Evolutionary conservation across 371 early-diverging fungal species (phyloP), one percentile per base, ranked within the genome.

Genomic region (Amoeboradix gromovi): DNA sequence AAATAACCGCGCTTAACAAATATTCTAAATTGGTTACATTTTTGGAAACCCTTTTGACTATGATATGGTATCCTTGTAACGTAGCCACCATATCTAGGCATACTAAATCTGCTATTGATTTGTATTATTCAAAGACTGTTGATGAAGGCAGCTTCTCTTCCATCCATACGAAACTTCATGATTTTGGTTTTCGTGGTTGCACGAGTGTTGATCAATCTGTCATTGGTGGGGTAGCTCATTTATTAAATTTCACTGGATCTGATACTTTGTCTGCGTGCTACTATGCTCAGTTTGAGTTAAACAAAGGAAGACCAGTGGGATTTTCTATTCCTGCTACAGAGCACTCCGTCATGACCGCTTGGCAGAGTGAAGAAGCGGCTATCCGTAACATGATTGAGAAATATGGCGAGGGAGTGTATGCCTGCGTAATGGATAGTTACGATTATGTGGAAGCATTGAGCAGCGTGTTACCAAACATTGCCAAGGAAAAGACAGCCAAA

Each of bases 151-250:
- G 72, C 2, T 75, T 73, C 31, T 78, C 74, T 74, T 71, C 79
- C 0, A 68, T 82, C 5, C 77, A 78, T 69, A 80, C 83, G 70
- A 80, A 87, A 12, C 77, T 90, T 66, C 88, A 90, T 70, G 90
- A 90, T 73, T 90, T 88, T 74, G 90, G 90, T 0, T 90, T 89
- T 77, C 85, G 90, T 32, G 90, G 83, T 0, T 88, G 89, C 78
- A 86, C 90, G 0, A 80, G 79, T n/a, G 83, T 88, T 0, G 90
- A 90, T 73, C 89, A 90, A 74, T 79, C 86, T 27, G 78, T 89
- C 69, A 78, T 88, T 68, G 90, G 90, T 28, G 89, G 88, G 16
- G 74, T 80, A 0, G 87, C 89, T 16, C 90, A 89, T 73, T 70
- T 89, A 74, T 75, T 88, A 69, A 88, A 85, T 71, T 90, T 89